Evolutionary conservation across 129 eudicot genomes (phyloP), one percentile per base, ranked within the genome.

Genomic region (Kitagawia praeruptora): DNA sequence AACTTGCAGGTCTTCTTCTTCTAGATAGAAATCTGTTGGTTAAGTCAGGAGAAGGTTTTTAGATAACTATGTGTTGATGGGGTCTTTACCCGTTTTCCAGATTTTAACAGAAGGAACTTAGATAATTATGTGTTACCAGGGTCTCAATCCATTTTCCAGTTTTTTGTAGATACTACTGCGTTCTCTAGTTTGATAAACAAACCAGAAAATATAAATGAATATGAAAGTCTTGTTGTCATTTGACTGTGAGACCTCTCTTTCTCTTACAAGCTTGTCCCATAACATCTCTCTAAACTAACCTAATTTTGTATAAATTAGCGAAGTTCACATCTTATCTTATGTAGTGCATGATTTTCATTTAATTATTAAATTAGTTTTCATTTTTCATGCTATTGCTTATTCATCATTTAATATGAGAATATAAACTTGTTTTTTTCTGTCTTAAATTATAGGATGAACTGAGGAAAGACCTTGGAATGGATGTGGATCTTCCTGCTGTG

Each of bases 401-500:
- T 18, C 7, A 25, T n/a, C 40, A 11, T 19, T 75, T 9, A 66
- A 58, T 76, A 4, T 44, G 69, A 47, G 42, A 74, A 46, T 47
- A 7, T 46, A 9, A 31, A 45, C 15, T 58, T 2, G 8, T 56
- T 69, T 38, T 28, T 37, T 72, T 44, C 21, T 74, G 41, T 15
- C 58, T 19, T 34, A 51, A 45, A 38, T 63, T 10, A 77, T 85
- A 95, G 99, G 87, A 82, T 78, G 94, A 89, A 78, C 84, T 95
- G 90, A 88, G 97, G 85, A 95, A 76, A 84, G 97, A 95, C 61
- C 88, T 95, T 3, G 99, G 97, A 82, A 89, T 95, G 97, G 94
- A 92, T 80, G 96, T 92, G 82, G 84, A 92, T 75, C 97, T 95
- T 13, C 99, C 99, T 48, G 93, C 97, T 7, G 99, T 90, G 41